These are phyloP conservation scores for Novymonas esmeraldas DNA, from an alignment of 208 protist species.

Conservation along the genomic window DNA sequence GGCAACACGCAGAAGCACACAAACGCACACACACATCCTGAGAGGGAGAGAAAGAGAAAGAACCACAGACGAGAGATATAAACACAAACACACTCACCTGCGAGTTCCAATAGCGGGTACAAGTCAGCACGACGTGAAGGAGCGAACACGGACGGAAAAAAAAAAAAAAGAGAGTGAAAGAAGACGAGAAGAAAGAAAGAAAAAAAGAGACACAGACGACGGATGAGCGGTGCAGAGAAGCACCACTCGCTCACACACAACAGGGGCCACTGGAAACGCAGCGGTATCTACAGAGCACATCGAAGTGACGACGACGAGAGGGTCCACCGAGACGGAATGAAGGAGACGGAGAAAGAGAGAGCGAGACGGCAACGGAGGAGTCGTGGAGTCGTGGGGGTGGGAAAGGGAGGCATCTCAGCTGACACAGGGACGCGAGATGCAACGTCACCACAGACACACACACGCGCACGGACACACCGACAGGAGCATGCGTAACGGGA, in stretches of 20 bases:
- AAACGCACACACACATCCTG: not conserved
- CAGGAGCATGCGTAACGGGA: constrained; percentile 1
- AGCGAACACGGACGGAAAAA: constrained; percentile 1
- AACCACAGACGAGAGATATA: not conserved
- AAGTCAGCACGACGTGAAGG: too few relatives aligned
- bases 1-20: not conserved
- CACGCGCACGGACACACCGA: not conserved
- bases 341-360: not conserved
- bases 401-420: too few relatives aligned
- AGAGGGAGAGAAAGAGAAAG: not conserved
- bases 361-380: too few relatives aligned
- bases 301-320: not conserved
- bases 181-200: not conserved
- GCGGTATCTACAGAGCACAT: not conserved
- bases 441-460: not conserved
- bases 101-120: too few relatives aligned
- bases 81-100: not conserved
- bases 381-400: too few relatives aligned
- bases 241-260: too few relatives aligned
- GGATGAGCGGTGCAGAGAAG: not conserved
- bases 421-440: too few relatives aligned
- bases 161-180: not conserved
- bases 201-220: not conserved
- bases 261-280: too few relatives aligned
- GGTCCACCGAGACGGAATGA: not conserved